A percentile compares a stretch with the other conserved stretches of the same genome.
Evolutionary conservation across 225 moss, liverwort and hornwort species (phyloP).

Genomic region (Bryum argenteum): DNA sequence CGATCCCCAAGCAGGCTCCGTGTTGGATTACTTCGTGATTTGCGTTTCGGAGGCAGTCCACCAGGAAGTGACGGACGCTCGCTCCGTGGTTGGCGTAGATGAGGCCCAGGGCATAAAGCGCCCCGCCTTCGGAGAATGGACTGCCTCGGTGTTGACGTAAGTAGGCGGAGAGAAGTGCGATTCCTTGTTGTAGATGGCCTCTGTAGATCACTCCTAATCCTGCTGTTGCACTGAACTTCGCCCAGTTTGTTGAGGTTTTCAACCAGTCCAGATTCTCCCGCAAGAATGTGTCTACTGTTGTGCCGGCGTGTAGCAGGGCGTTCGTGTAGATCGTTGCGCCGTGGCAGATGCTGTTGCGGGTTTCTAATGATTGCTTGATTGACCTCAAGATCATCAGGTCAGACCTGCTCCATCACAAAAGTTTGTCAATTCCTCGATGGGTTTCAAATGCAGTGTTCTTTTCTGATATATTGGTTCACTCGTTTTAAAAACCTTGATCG

Average conservation of each 20-base stretch:
- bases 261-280: conserved; percentile 93
- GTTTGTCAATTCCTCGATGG: neutral
- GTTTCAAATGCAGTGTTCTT: neutral
- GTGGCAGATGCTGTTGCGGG: conserved; percentile 87
- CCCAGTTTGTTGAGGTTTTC: conserved; percentile 86
- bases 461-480: neutral
- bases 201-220: conserved; percentile 93
- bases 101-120: conserved; percentile 90
- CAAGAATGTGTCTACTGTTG: conserved; percentile 88
- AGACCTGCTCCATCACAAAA: conserved; percentile 38
- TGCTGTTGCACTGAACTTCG: conserved; percentile 92
- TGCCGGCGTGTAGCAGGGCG: conserved; percentile 96
- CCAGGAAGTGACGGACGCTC: conserved; percentile 71
- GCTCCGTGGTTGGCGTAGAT: conserved; percentile 92
- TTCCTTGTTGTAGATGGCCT: conserved; percentile 88
- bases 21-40: conserved; percentile 93
- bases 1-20: conserved; percentile 93
- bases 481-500: too few relatives aligned
- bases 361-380: conserved; percentile 87
- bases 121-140: conserved; percentile 90
- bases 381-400: conserved; percentile 82
- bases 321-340: conserved; percentile 94
- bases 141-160: conserved; percentile 73
- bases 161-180: conserved; percentile 80
- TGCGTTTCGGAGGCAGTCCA: conserved; percentile 73